Conservation (phyloP, 225 moss, liverwort and hornwort genomes). For the Anthoceros angustus region DNA sequence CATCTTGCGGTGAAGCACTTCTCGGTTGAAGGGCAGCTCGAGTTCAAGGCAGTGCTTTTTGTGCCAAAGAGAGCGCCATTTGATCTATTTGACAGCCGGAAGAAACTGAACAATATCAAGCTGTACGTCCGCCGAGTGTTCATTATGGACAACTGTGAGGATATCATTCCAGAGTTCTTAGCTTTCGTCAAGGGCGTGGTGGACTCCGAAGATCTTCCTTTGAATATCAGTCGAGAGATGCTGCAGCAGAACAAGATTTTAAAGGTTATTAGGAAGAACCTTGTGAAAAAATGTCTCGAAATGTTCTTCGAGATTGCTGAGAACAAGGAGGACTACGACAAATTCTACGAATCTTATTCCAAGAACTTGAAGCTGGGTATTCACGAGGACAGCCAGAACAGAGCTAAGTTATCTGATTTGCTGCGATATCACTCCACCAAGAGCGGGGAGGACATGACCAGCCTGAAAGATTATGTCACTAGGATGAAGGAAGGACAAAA, state of each 20-base stretch:
- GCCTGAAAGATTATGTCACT: neutral
- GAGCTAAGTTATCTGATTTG: neutral
- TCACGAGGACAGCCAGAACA: neutral
- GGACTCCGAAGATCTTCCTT: neutral
- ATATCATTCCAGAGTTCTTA: neutral
- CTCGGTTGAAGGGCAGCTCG: neutral
- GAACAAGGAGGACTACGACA: constrained; percentile 1
- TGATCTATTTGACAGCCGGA: constrained; percentile 2
- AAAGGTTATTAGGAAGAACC: neutral
- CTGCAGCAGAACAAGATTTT: constrained; percentile 1
- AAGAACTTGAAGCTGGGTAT: constrained; percentile 1
- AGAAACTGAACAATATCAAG: constrained; percentile 1
- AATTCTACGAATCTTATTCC: neutral
- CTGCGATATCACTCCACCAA: neutral
- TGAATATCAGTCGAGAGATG: constrained; percentile 4
- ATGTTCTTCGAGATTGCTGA: constrained; percentile 1
- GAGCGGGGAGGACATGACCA: neutral
- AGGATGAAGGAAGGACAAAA: neutral
- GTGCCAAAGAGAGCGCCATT: neutral
- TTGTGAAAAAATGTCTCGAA: neutral
- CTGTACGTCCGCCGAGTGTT: neutral
- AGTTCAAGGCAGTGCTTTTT: constrained; percentile 2
- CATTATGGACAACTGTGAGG: constrained; percentile 5
- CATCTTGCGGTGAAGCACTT: constrained; percentile 3
- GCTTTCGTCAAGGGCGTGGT: neutral